Evolutionary conservation across 106 monocot species (phyloP).

Genomic region (Iris macrosiphon): DNA sequence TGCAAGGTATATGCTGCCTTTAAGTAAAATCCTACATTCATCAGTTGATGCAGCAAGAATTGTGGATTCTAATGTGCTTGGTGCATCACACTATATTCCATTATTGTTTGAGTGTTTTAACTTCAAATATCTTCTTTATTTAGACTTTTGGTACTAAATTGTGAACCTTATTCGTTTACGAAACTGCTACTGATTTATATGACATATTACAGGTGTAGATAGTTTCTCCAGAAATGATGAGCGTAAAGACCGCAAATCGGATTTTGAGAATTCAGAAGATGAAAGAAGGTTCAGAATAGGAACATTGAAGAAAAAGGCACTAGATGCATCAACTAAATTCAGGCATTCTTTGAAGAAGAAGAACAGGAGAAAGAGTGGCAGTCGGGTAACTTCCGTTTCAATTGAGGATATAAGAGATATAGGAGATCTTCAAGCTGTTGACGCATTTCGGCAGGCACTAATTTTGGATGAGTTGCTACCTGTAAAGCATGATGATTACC

Average conservation of each 20-base stretch:
- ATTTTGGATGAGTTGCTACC: conserved; percentile 52
- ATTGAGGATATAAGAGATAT: conserved; percentile 57
- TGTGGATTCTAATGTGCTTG: no score
- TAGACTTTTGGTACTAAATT: no score
- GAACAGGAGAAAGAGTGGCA: conserved; percentile 31
- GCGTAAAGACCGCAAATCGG: conserved; percentile 36
- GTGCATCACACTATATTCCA: no score
- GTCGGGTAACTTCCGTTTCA: conserved; percentile 40
- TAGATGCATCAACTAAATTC: conserved; percentile 53
- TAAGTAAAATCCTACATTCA: no score
- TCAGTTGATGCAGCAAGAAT: no score
- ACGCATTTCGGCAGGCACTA: conserved; percentile 54
- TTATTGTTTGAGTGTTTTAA: no score
- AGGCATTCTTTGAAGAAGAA: conserved; percentile 53
- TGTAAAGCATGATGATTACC: conserved; percentile 53
- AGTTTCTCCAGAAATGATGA: conserved; percentile 42
- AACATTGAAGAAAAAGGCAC: conserved; percentile 52
- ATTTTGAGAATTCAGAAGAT: conserved; percentile 57
- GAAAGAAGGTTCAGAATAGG: conserved; percentile 47
- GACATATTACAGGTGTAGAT: conserved; percentile 33
- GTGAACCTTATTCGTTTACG: no score
- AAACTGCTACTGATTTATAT: background rate
- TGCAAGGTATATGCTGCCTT: no score
- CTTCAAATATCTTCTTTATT: no score
- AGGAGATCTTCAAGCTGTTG: conserved; percentile 54